phyloP scores from a whole-genome alignment of 768 basidiomycete species.

The Pleurotus salmoneostramineus region DNA sequence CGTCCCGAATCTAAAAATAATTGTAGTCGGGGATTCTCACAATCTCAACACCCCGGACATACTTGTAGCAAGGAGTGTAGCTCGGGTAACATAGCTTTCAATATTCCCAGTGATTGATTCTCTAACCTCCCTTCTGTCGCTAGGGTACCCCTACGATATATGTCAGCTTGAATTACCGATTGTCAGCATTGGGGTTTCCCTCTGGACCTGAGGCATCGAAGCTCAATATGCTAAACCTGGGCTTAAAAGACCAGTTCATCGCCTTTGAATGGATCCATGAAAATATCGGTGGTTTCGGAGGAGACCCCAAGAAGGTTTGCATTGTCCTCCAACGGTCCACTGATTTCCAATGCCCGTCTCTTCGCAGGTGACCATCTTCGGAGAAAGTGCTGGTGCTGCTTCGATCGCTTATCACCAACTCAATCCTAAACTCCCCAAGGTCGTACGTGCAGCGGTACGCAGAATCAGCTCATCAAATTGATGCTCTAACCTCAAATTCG shows the following conservation, averaged over 20 bases:
- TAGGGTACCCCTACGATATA: slow-evolving; percentile 39
- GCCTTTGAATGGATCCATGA: slow-evolving; percentile 47
- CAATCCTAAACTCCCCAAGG: slow-evolving; percentile 19
- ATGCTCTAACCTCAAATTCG: neutral
- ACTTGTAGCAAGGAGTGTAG: slow-evolving; percentile 9
- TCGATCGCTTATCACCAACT: slow-evolving; percentile 32
- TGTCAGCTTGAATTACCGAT: slow-evolving; percentile 38
- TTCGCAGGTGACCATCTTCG: slow-evolving; percentile 38
- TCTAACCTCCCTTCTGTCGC: too few relatives aligned
- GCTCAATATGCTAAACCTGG: slow-evolving; percentile 31
- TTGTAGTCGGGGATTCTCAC: too few relatives aligned
- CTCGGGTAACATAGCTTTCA: too few relatives aligned
- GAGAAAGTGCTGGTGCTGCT: slow-evolving; percentile 45
- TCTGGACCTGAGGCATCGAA: slow-evolving; percentile 31
- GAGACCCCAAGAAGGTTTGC: slow-evolving; percentile 42
- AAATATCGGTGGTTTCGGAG: slow-evolving; percentile 53
- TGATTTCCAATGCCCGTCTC: neutral
- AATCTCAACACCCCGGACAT: too few relatives aligned
- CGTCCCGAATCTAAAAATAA: too few relatives aligned
- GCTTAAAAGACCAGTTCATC: slow-evolving; percentile 32
- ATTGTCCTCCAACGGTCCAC: neutral
- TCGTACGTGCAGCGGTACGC: slow-evolving; percentile 29
- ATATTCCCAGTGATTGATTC: too few relatives aligned
- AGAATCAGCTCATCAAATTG: neutral
- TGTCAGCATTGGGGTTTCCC: slow-evolving; percentile 41